Base-by-base conservation (phyloP, 2,329 filamentous ascomycete genomes). In the Myriosclerotinia curreyana region DNA sequence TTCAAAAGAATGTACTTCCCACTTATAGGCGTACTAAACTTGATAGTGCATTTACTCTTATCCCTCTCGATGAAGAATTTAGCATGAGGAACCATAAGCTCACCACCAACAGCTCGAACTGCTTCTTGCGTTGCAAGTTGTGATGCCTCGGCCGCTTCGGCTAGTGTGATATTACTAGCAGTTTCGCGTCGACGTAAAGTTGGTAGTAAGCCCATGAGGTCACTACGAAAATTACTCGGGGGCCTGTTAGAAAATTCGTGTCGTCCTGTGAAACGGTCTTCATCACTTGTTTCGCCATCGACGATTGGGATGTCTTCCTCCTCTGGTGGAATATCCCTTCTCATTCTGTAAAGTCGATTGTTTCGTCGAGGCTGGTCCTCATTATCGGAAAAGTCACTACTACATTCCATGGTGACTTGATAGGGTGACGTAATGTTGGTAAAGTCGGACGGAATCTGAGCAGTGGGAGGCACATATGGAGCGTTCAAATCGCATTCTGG, bases 1-100 rank as follows among this genome's bases (percentile, higher is more conserved):
- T 97, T 97, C 68, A 98, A 80, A 50, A 97, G 77, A 60, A 98
- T 89, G 74, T 90, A 96, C 64, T 91, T 85, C 6, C 90, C 91
- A 14, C 90, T 91, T 66, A 95, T 84, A 0, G 90, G 88, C 64
- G 91, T 90, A 70, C 93, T 86, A 70, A 98, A 97, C 65, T 86
- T 88, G 71, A 98, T 89, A 17, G 88, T 92, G 70, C 95, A 94
- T 76, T 89, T 92, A 78, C 86, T 91, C 78, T 92, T 93, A 71
- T 89, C 85, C 75, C 87, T 85, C 72, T 90, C 87, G 63, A 97
- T 96, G 73, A 88, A 89, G 77, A 98, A 97, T 36, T 86, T 85
- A 2, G 92, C 91, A 75, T 92, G 86, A 0, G 91, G 91, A 42
- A 81, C 81, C 76, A 93, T 82, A 5, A 91, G 77, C 50, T 83